Evolutionary conservation across 2,329 filamentous ascomycete species (phyloP).

Genomic region (Thielaviopsis populi): DNA sequence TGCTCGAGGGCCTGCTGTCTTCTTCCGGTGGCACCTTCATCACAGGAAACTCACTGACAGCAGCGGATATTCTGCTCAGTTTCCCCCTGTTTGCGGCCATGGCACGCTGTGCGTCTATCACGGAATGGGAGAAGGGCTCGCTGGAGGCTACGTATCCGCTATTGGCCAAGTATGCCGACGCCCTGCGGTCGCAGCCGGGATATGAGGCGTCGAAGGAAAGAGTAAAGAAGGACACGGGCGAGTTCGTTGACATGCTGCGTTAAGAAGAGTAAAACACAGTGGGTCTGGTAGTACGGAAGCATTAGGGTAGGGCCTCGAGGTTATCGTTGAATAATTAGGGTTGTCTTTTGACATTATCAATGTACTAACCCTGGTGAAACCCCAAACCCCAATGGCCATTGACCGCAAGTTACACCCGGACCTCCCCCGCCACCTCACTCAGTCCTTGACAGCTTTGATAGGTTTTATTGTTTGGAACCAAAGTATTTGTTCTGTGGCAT

Average conservation of each 20-base stretch:
- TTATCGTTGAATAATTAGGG: neutral
- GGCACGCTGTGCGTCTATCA: slow-evolving; percentile 11
- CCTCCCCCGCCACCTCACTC: neutral
- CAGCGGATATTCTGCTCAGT: slow-evolving; percentile 39
- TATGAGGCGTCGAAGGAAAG: slow-evolving; percentile 34
- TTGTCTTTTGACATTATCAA: neutral
- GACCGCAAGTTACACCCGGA: slow-evolving; percentile 7
- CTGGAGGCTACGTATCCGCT: slow-evolving; percentile 13
- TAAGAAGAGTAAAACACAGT: neutral
- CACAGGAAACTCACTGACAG: slow-evolving; percentile 34
- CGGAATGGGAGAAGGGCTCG: slow-evolving; percentile 11
- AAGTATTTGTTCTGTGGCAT: neutral
- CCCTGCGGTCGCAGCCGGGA: slow-evolving; percentile 26
- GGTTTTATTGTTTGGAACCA: neutral
- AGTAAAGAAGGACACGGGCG: slow-evolving; percentile 35
- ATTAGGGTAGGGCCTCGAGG: neutral
- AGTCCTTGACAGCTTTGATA: neutral
- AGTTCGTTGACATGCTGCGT: slow-evolving; percentile 20
- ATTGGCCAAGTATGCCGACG: slow-evolving; percentile 7
- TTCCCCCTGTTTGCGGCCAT: slow-evolving; percentile 34
- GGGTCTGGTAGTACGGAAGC: neutral
- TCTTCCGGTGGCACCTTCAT: slow-evolving; percentile 34
- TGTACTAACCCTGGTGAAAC: neutral
- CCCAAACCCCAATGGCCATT: neutral
- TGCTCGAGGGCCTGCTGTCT: slow-evolving; percentile 35